phyloP scores from a whole-genome alignment of 371 early-diverging fungal genomes.

The Pancytospora epiphaga region DNA sequence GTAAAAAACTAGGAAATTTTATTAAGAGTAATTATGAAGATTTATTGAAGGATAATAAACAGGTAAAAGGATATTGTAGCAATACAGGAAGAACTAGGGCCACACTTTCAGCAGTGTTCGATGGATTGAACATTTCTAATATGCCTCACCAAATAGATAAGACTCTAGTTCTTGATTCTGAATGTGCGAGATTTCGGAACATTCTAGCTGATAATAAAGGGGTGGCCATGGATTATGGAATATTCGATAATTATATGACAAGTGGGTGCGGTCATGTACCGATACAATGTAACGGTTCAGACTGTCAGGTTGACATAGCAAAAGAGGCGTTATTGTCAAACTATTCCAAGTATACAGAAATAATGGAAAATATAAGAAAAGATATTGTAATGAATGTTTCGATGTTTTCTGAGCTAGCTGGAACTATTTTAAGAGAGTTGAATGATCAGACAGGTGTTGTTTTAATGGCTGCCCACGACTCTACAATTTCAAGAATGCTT shows the following conservation, averaged over 20 bases:
- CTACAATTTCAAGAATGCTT: slow-evolving; percentile 32
- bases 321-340: slow-evolving; percentile 23
- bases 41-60: neutral
- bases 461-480: slow-evolving; percentile 52
- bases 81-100: slow-evolving; percentile 34
- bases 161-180: neutral
- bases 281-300: slow-evolving; percentile 22
- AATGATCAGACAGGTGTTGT: slow-evolving; percentile 3
- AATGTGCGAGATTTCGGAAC: neutral
- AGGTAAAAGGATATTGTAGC: slow-evolving; percentile 12
- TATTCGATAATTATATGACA: slow-evolving; percentile 11
- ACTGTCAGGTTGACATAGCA: slow-evolving; percentile 27
- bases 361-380: slow-evolving; percentile 4
- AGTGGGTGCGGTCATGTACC: slow-evolving; percentile 31
- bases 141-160: too few relatives aligned
- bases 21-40: slow-evolving; percentile 44
- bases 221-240: neutral
- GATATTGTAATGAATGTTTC: slow-evolving; percentile 3
- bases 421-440: slow-evolving; percentile 13
- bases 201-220: neutral
- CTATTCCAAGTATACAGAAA: slow-evolving; percentile 19
- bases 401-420: slow-evolving; percentile 40
- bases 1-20: slow-evolving; percentile 44
- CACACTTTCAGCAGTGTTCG: slow-evolving; percentile 26
- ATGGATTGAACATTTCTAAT: neutral